phyloP scores from a whole-genome alignment of 352 stramenopile genomes.

The Globisporangium polare region DNA sequence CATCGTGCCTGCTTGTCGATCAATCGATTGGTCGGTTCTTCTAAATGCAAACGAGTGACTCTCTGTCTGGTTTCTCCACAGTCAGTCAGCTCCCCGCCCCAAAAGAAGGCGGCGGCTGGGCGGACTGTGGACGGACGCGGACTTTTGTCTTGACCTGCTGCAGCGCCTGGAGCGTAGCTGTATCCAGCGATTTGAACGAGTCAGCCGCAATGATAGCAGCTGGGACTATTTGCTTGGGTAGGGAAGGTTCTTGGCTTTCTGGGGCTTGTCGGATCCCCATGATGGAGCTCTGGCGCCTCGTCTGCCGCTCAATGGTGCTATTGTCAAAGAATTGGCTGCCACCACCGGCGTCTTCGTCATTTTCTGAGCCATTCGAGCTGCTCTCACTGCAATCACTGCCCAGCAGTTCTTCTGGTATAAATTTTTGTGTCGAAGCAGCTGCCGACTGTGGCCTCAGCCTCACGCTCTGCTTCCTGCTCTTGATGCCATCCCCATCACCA shows the following conservation, averaged over 20 bases:
- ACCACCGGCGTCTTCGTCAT: not conserved
- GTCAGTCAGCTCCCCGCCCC: not conserved
- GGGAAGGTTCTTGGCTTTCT: not conserved
- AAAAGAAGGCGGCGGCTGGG: not conserved
- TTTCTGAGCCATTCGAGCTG: not conserved
- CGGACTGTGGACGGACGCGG: conserved; percentile 45
- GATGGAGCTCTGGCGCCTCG: not conserved
- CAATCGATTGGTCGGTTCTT: not conserved
- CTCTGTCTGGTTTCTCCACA: not conserved
- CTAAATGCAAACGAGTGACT: not conserved
- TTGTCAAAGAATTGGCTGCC: not conserved
- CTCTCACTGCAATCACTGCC: not conserved
- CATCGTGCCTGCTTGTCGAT: not conserved
- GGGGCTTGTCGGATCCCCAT: not conserved
- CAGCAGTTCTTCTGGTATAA: not conserved
- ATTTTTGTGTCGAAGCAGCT: not conserved
- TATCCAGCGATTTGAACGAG: conserved; percentile 30
- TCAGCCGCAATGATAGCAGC: not conserved
- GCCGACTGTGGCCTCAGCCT: not conserved
- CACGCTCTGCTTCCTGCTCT: not conserved
- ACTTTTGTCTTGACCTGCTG: conserved; percentile 37
- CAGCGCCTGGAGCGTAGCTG: conserved; percentile 35
- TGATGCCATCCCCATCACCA: not conserved
- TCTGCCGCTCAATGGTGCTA: not conserved
- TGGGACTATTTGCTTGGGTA: not conserved